Conservation (phyloP, 139 green algal genomes). For the Microglena sp. region DNA sequence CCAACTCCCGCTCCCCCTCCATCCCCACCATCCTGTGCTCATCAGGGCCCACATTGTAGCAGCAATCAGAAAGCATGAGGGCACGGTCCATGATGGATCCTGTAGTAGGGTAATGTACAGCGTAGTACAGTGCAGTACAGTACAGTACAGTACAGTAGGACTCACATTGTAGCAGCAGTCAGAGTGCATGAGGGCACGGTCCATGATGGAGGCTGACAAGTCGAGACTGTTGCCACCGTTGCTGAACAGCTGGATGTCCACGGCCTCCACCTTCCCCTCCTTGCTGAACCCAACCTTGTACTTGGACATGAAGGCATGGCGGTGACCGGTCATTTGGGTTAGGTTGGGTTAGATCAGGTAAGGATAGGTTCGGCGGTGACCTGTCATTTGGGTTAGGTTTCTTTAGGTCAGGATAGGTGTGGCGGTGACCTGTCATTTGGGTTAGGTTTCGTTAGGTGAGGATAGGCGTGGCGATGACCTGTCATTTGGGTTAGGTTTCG, state of each 20-base stretch:
- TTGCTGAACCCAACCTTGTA: slow-evolving; percentile 21
- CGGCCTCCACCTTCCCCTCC: slow-evolving; percentile 57
- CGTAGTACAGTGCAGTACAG: too few relatives aligned
- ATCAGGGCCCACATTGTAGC: too few relatives aligned
- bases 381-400: slow-evolving; percentile 61
- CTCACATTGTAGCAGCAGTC: slow-evolving; percentile 69
- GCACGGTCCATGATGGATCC: slow-evolving; percentile 78
- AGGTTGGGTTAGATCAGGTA: too few relatives aligned
- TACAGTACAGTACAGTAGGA: too few relatives aligned
- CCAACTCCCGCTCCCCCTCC: too few relatives aligned
- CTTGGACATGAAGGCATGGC: slow-evolving; percentile 14
- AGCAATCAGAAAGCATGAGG: slow-evolving; percentile 73
- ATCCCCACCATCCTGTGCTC: too few relatives aligned
- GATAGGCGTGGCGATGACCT: too few relatives aligned
- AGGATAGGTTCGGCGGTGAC: slow-evolving; percentile 13
- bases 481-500: slow-evolving; percentile 40
- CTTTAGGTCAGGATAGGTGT: too few relatives aligned
- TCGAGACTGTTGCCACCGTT: slow-evolving; percentile 73
- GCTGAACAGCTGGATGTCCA: slow-evolving; percentile 78
- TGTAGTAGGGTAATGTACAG: too few relatives aligned
- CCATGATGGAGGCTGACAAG: slow-evolving; percentile 71
- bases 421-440: slow-evolving; percentile 26
- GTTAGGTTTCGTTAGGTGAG: too few relatives aligned
- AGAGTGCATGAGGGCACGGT: slow-evolving; percentile 80
- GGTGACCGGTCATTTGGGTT: slow-evolving; percentile 47